phyloP scores from a whole-genome alignment of 306 rosid genomes.

The Cucumis cinereus region DNA sequence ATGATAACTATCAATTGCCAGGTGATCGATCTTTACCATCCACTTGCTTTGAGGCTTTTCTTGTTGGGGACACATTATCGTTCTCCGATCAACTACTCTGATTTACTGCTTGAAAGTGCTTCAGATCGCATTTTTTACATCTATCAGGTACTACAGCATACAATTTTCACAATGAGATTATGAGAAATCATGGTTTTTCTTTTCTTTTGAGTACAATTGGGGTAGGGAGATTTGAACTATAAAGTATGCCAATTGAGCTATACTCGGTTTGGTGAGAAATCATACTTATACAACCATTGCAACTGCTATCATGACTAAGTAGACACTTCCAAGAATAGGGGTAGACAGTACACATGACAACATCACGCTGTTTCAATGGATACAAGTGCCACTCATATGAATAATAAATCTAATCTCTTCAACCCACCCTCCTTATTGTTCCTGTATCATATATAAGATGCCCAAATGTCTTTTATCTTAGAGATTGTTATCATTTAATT shows the following conservation, averaged over 20 bases:
- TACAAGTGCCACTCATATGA: too few species aligned
- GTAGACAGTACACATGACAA: neutral
- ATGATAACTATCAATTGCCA: constrained; percentile 12
- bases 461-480: neutral
- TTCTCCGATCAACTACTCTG: constrained; percentile 84
- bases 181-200: neutral
- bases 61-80: constrained; percentile 87
- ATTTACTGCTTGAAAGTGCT: constrained; percentile 75
- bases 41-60: constrained; percentile 85
- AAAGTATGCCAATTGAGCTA: too few species aligned
- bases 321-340: neutral
- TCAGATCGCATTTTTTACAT: constrained; percentile 84
- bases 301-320: neutral
- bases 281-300: neutral
- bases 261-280: neutral
- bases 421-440: neutral
- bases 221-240: too few species aligned
- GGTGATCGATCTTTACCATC: constrained; percentile 88
- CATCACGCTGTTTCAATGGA: neutral
- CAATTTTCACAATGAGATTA: neutral
- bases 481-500: neutral
- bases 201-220: too few species aligned
- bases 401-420: neutral
- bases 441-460: neutral
- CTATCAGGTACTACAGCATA: constrained; percentile 46